Conservation (phyloP, 345 rosid genomes). For the Cardamine chenopodiifolia region DNA sequence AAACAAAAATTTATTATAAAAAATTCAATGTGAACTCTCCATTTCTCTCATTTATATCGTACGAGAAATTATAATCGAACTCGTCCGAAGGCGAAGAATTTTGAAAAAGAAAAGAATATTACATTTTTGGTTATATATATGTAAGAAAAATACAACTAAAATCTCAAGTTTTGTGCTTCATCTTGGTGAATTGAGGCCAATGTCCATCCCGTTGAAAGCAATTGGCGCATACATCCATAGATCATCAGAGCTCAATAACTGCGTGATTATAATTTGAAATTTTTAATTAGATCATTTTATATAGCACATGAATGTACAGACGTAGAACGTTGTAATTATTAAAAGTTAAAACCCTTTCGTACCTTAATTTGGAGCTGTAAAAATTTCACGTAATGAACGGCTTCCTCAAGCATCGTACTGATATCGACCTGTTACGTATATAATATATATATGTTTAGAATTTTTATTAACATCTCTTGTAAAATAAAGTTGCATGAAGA, state of each 20-base stretch:
- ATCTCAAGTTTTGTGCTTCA: slow-evolving; percentile 9
- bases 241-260: slow-evolving; percentile 90
- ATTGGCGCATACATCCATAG: slow-evolving; percentile 93
- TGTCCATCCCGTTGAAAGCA: slow-evolving; percentile 83
- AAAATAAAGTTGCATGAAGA: background rate
- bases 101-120: background rate
- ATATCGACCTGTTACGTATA: slow-evolving; percentile 68
- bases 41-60: slow-evolving; percentile 38
- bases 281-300: slow-evolving; percentile 10
- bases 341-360: background rate
- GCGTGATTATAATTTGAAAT: background rate
- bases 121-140: slow-evolving; percentile 34
- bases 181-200: slow-evolving; percentile 53
- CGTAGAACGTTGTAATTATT: background rate
- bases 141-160: slow-evolving; percentile 19
- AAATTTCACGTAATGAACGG: slow-evolving; percentile 83
- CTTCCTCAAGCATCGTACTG: slow-evolving; percentile 97
- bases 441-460: slow-evolving; percentile 3
- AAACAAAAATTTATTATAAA: background rate
- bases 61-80: slow-evolving; percentile 40
- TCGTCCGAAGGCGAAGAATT: slow-evolving; percentile 40
- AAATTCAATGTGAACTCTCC: slow-evolving; percentile 30
- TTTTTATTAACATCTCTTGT: background rate
- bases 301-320: background rate
- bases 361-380: slow-evolving; percentile 90